Conservation (phyloP, 2,329 filamentous ascomycete species). For the Aurifilum marmelostoma region DNA sequence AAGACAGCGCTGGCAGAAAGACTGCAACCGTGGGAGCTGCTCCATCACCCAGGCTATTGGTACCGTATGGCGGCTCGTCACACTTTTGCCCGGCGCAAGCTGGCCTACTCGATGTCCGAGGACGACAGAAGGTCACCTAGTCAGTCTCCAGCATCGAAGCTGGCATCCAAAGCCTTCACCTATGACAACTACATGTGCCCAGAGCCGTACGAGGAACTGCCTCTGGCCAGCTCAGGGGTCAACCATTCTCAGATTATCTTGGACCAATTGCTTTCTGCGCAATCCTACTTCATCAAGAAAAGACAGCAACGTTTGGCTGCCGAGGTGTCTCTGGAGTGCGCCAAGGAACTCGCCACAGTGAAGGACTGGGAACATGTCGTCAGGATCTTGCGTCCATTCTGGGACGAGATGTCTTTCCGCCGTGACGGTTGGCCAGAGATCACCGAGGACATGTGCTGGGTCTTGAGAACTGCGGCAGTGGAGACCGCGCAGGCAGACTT, state of each 20-base stretch:
- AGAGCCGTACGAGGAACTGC: constrained; percentile 63
- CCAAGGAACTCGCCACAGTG: constrained; percentile 56
- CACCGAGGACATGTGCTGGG: constrained; percentile 64
- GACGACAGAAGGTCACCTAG: constrained; percentile 60
- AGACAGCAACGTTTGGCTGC: constrained; percentile 57
- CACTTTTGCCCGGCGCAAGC: constrained; percentile 52
- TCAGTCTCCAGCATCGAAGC: constrained; percentile 48
- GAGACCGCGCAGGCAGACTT: constrained; percentile 56
- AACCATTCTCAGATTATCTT: constrained; percentile 61
- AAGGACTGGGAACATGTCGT: constrained; percentile 58
- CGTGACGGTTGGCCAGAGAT: constrained; percentile 63
- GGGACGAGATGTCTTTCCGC: constrained; percentile 60
- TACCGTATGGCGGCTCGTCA: constrained; percentile 64
- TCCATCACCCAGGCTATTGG: constrained; percentile 72
- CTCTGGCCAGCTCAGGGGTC: constrained; percentile 52
- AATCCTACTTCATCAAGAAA: constrained; percentile 56
- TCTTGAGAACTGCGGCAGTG: constrained; percentile 60
- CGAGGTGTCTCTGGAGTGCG: constrained; percentile 61
- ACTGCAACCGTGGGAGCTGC: constrained; percentile 63
- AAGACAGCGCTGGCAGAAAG: constrained; percentile 61
- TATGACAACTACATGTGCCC: constrained; percentile 72
- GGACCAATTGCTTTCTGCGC: constrained; percentile 54
- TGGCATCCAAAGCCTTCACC: constrained; percentile 55
- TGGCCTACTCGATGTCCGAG: constrained; percentile 61
- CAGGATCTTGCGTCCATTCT: constrained; percentile 58